Evolutionary conservation across 768 basidiomycete species (phyloP), one percentile per base, ranked within the genome.

Genomic region (Trametes cubensis): DNA sequence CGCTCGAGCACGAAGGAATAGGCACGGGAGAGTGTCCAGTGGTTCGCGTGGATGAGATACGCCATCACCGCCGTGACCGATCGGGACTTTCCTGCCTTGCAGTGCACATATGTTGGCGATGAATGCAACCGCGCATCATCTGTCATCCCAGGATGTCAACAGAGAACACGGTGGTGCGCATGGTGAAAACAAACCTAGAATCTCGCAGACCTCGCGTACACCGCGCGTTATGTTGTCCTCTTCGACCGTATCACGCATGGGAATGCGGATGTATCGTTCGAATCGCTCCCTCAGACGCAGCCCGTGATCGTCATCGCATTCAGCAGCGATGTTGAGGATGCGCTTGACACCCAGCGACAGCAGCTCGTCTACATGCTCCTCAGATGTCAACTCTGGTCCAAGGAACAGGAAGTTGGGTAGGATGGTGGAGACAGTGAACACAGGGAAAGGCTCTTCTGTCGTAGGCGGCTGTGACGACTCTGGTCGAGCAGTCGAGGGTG

Each of bases 61-160:
- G 93, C 95, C 80, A 98, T 94, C 42, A 97, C 95, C 14, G 95
- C 94, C 0, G 95, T 97, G 28, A 97, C 95, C 0, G 93, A 95
- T 15, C 96, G 88, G 2, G 93, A 95, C 78, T 95, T 97, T 5
- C 95, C 96, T 6, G 92, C 95, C 76, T 92, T 94, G 77, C 95
- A 98, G 72, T 98, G 96, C 15, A 98, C 95, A 69, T 96, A 98
- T 1, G 91, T 91, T 7, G 94, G 88, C 20, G 92, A 85, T 0
- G 89, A 92, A 66, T 94, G 94, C 55, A 98, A 74, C 49, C 90
- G 85, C 1, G 95, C 95, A 68, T 98, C 95, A 71, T 97, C 95
- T 97, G 67, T 0, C 11, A 6, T 10, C 28, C 55, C 46, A 66
- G 50, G 41, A 45, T 48, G 39, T 41, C 48, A 26, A 25, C 15